phyloP scores from a whole-genome alignment of 1,284 basidiomycete genomes.

The Cutaneotrichosporon sp. region DNA sequence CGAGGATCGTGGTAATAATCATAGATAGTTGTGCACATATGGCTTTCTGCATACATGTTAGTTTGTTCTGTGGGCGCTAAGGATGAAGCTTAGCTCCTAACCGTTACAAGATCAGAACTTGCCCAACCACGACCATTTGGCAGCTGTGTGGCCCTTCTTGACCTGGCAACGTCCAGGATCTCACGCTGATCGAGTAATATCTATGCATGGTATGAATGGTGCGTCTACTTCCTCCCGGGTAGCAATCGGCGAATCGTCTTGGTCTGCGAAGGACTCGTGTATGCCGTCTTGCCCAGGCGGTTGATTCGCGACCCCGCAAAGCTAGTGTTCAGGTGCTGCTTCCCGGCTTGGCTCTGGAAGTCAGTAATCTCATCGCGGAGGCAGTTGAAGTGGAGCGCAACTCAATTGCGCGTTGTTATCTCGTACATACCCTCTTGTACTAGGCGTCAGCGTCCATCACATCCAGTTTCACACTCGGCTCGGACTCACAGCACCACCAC shows the following conservation, averaged over 20 bases:
- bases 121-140: too few species aligned
- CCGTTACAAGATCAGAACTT: too few species aligned
- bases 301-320: constrained; percentile 36
- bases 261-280: constrained; percentile 30
- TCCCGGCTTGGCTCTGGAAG: constrained; percentile 31
- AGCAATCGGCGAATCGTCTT: constrained; percentile 1
- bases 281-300: constrained; percentile 31
- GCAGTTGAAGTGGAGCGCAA: neutral
- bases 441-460: constrained; percentile 3
- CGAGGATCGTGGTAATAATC: too few species aligned
- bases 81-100: too few species aligned
- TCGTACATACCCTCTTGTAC: constrained; percentile 31
- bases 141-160: too few species aligned
- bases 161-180: too few species aligned
- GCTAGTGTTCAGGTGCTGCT: constrained; percentile 37
- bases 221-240: neutral
- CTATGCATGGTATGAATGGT: constrained; percentile 3
- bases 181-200: too few species aligned
- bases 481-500: constrained; percentile 10
- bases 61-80: too few species aligned
- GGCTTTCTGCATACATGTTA: too few species aligned
- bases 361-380: neutral
- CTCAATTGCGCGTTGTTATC: too few species aligned
- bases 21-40: too few species aligned
- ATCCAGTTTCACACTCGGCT: neutral